Evolutionary conservation across 1,284 basidiomycete species (phyloP).

Genomic region (Malassezia yamatoensis): DNA sequence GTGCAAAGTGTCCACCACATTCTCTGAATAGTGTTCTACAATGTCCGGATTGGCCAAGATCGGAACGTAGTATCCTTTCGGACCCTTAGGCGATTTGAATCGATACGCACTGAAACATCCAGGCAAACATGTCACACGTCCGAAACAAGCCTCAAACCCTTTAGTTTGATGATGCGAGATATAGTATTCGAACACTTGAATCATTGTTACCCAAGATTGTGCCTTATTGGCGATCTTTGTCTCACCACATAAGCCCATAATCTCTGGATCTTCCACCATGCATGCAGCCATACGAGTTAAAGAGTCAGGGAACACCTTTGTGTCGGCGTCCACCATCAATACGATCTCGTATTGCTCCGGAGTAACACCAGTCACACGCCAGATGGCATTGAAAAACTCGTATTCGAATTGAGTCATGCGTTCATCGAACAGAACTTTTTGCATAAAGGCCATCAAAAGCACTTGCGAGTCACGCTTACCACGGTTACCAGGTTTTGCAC

Average conservation of each 20-base stretch:
- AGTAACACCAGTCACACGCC: constrained; percentile 50
- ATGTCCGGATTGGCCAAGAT: constrained; percentile 51
- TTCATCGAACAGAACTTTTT: constrained; percentile 53
- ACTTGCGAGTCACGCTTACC: constrained; percentile 98
- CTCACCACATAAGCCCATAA: constrained; percentile 52
- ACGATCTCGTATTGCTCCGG: constrained; percentile 51
- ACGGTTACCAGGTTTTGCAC: constrained; percentile 91
- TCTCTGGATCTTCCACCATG: constrained; percentile 52
- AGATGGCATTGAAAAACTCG: constrained; percentile 52
- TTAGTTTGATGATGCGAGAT: constrained; percentile 89
- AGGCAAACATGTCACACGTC: constrained; percentile 51
- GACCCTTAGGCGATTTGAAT: constrained; percentile 51
- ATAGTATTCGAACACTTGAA: constrained; percentile 84
- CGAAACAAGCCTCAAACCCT: constrained; percentile 51
- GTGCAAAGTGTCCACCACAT: constrained; percentile 51
- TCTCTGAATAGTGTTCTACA: constrained; percentile 52
- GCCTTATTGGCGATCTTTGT: constrained; percentile 52
- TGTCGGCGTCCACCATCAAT: constrained; percentile 52
- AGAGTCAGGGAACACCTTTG: constrained; percentile 51
- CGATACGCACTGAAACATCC: constrained; percentile 52
- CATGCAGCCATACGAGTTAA: constrained; percentile 51
- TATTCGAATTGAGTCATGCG: constrained; percentile 52
- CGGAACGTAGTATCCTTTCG: constrained; percentile 51
- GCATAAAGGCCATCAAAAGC: constrained; percentile 51
- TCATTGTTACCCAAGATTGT: constrained; percentile 52